A percentile compares a stretch with the other conserved stretches of the same genome.
These are phyloP conservation scores for Simplicillium sp. DNA, from an alignment of 2,329 filamentous ascomycete species.

Conservation along the genomic window DNA sequence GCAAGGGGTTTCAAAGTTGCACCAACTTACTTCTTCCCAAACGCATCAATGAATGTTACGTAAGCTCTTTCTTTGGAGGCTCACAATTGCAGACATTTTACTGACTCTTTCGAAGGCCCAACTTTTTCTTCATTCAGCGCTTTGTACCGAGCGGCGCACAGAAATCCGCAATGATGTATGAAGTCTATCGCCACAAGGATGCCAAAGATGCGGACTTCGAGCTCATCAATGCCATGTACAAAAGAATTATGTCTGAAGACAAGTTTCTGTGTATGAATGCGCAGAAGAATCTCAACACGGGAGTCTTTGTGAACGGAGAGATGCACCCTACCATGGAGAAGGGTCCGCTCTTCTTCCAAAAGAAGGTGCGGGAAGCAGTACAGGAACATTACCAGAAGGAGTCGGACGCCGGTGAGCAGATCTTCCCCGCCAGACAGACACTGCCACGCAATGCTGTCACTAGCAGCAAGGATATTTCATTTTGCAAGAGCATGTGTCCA, in stretches of 20 bases:
- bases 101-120: slow-evolving; percentile 25
- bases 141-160: slow-evolving; percentile 46
- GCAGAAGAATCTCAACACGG: slow-evolving; percentile 51
- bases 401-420: slow-evolving; percentile 31
- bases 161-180: slow-evolving; percentile 48
- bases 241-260: slow-evolving; percentile 55
- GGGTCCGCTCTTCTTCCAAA: slow-evolving; percentile 48
- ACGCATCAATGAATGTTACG: slow-evolving; percentile 40
- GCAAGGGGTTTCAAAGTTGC: slow-evolving; percentile 33
- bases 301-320: slow-evolving; percentile 53
- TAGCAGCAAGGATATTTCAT: slow-evolving; percentile 17
- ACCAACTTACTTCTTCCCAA: slow-evolving; percentile 40
- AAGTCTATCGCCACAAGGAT: slow-evolving; percentile 53
- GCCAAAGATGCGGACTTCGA: slow-evolving; percentile 49
- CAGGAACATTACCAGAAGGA: slow-evolving; percentile 37
- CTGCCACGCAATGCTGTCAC: slow-evolving; percentile 16
- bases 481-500: slow-evolving; percentile 25
- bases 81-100: background rate
- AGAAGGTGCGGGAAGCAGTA: slow-evolving; percentile 35
- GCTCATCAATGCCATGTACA: slow-evolving; percentile 49
- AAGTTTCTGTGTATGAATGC: slow-evolving; percentile 50
- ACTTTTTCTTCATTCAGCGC: slow-evolving; percentile 56
- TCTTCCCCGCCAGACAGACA: slow-evolving; percentile 39
- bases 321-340: slow-evolving; percentile 53
- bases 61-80: slow-evolving; percentile 19